phyloP scores from a whole-genome alignment of 192 early-diverging fungal genomes.

The Cetraspora pellucida region DNA sequence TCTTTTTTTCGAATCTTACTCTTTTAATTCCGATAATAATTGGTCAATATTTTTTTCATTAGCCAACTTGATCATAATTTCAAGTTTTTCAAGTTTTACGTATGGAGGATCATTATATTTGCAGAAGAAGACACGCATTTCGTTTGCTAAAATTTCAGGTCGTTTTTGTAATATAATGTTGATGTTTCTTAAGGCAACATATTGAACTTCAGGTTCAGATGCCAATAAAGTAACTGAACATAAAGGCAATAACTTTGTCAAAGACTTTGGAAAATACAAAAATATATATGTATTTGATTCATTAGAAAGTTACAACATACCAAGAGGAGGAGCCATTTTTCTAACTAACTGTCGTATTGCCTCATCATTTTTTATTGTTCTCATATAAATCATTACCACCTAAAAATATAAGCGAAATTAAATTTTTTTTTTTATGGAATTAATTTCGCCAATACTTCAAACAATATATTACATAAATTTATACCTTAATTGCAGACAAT shows the following conservation, averaged over 20 bases:
- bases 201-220: constrained; percentile 92
- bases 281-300: not conserved
- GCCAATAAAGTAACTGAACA: constrained; percentile 77
- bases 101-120: constrained; percentile 99
- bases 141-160: constrained; percentile 83
- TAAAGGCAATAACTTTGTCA: constrained; percentile 7
- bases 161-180: constrained; percentile 91
- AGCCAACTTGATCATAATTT: constrained; percentile 89
- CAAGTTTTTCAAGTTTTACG: constrained; percentile 95
- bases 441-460: too few species aligned
- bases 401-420: constrained; percentile 13
- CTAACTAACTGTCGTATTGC: constrained; percentile 69
- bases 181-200: constrained; percentile 95
- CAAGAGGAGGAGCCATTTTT: constrained; percentile 95
- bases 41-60: constrained; percentile 88
- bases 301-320: constrained; percentile 45
- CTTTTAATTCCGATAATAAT: constrained; percentile 89
- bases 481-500: constrained; percentile 81
- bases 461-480: not conserved
- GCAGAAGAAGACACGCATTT: constrained; percentile 97
- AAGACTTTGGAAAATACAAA: not conserved
- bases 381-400: constrained; percentile 78
- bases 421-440: too few species aligned
- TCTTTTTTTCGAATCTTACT: constrained; percentile 58
- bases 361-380: constrained; percentile 68